Percentiles rank a stretch among this genome's conserved stretches.
Evolutionary conservation across 108 stramenopile genomes (phyloP).

Genomic region (Conticribra guillardii): DNA sequence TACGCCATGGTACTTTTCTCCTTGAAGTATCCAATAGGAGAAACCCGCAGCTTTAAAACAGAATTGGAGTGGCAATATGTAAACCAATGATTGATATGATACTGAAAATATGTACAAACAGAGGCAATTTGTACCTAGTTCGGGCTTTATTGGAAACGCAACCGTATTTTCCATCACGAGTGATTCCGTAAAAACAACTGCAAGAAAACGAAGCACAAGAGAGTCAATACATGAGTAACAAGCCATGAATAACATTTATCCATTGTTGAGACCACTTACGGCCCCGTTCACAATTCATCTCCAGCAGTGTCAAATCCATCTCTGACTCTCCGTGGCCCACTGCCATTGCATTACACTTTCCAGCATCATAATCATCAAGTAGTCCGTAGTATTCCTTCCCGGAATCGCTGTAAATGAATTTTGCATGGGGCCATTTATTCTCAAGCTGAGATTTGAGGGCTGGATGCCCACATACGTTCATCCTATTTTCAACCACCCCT

Average conservation of each 20-base stretch:
- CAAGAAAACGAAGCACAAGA: background rate
- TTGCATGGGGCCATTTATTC: background rate
- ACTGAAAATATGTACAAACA: background rate
- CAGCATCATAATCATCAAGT: constrained; percentile 15
- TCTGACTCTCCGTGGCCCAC: constrained; percentile 7
- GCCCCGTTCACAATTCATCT: background rate
- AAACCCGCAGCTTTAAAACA: constrained; percentile 11
- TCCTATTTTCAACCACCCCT: background rate
- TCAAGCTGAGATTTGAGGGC: constrained; percentile 6
- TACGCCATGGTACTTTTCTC: constrained; percentile 4
- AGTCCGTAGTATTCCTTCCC: background rate
- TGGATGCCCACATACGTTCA: constrained; percentile 19
- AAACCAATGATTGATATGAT: no score
- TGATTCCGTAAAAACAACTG: constrained; percentile 13
- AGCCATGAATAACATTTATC: background rate
- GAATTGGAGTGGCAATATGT: no score
- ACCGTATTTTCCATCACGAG: constrained; percentile 10
- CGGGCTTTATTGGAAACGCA: constrained; percentile 4
- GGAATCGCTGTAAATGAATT: background rate
- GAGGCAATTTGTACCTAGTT: background rate
- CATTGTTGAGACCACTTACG: background rate
- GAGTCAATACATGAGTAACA: no score
- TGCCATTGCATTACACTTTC: constrained; percentile 7
- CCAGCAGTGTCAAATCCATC: background rate
- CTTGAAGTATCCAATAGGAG: constrained; percentile 16